Evolutionary conservation across 257 asterid species (phyloP), one percentile per base, ranked within the genome.

Genomic region (Fraxinus cuspidata): DNA sequence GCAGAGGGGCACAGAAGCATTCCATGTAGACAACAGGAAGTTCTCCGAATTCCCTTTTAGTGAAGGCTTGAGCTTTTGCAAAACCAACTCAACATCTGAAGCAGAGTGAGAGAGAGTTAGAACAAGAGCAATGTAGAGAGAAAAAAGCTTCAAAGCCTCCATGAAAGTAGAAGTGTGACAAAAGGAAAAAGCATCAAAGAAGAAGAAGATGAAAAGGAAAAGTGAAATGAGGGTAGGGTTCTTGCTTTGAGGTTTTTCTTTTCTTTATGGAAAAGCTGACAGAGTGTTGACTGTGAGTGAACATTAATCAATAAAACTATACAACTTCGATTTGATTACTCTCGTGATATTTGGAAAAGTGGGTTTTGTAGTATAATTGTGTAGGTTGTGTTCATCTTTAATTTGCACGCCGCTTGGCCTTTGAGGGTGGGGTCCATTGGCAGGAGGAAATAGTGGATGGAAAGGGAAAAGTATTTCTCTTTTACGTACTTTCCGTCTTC

Each of bases 21-120:
- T 91, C 99, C 99, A 95, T 11, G 99, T 86, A 18, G 85, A 83
- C 4, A 95, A 77, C 64, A 91, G 87, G 66, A 95, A 70, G 83
- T 91, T 91, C 70, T 92, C 94, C 70, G 89, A 76, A 27, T 81
- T 79, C 34, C 98, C 98, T 49, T 91, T 92, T 58, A 95, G 84
- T 58, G 92, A 78, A 40, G 97, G 96, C 82, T 89, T 95, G 75
- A 95, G 89, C 78, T 90, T 91, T 31, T 71, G 86, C 35, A 95
- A 76, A 23, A 95, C 88, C 67, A 92, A 79, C 76, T 93, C 94
- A 4, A 88, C 96, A 81, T 92, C 98, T 35, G 96, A 83, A 75
- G 87, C 32, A 18, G 92, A 85, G 78, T 84, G 82, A 65, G 86
- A 28, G 21, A 83, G 73, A 37, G 87, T 38, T 49, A 82, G 81